phyloP scores from a whole-genome alignment of 1,139 yeast genomes.

The Saccharomyces pastorianus region DNA sequence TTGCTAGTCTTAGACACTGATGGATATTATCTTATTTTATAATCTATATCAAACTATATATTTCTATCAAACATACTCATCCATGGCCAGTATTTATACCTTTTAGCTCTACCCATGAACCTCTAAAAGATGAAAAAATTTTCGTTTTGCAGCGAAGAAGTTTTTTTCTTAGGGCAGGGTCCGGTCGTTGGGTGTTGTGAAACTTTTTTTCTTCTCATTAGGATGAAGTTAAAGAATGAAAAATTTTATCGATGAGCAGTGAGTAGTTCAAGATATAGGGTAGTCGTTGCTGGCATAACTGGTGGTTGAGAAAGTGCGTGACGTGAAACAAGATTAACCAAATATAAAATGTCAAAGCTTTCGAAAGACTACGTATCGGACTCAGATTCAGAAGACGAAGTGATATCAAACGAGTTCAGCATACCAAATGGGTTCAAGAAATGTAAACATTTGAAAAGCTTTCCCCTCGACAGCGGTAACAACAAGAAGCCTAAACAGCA shows the following conservation, averaged over 20 bases:
- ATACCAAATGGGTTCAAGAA: conserved; percentile 24
- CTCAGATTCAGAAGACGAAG: conserved; percentile 20
- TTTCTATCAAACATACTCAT: background rate
- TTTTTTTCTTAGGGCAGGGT: background rate
- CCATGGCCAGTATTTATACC: background rate
- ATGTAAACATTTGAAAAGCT: conserved; percentile 25
- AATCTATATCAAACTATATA: background rate
- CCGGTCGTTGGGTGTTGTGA: background rate
- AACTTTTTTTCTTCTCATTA: background rate
- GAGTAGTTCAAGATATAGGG: background rate
- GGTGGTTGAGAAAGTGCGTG: background rate
- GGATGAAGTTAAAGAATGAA: background rate
- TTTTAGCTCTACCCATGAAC: background rate
- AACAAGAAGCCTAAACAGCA: conserved; percentile 33
- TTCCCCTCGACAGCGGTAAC: conserved; percentile 9
- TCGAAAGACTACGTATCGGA: conserved; percentile 27
- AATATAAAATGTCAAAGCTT: conserved; percentile 14
- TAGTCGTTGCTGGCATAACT: background rate
- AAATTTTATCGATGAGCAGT: background rate
- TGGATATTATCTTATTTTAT: background rate
- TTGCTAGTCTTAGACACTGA: background rate
- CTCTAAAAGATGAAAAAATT: background rate
- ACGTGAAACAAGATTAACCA: background rate
- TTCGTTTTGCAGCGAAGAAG: background rate
- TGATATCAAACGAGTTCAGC: conserved; percentile 15